phyloP scores from a whole-genome alignment of 371 early-diverging fungal genomes.

The Mucor piriformis region DNA sequence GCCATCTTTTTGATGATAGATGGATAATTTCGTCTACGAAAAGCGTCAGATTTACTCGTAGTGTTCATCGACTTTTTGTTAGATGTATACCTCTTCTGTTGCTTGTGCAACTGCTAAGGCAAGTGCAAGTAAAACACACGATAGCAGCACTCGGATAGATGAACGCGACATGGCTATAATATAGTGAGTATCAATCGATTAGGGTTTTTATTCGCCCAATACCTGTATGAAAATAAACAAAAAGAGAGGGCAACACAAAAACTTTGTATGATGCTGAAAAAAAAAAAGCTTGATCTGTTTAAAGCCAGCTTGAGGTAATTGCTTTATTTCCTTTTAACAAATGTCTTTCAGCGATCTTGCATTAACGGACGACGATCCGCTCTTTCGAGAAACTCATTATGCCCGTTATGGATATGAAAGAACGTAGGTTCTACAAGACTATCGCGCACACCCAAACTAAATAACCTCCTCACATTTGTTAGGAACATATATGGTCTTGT shows the following conservation, averaged over 20 bases:
- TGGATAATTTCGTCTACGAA: neutral
- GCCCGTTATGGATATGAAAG: constrained; percentile 51
- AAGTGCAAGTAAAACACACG: neutral
- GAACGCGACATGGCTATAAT: constrained; percentile 15
- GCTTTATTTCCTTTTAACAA: neutral
- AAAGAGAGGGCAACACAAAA: too few species aligned
- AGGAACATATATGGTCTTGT: constrained; percentile 54
- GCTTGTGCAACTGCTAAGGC: constrained; percentile 1
- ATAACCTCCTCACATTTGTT: too few species aligned
- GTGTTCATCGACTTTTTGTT: neutral
- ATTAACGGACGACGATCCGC: constrained; percentile 29
- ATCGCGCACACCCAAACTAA: too few species aligned
- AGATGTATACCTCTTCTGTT: neutral
- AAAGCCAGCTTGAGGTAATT: too few species aligned
- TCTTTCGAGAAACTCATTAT: constrained; percentile 53
- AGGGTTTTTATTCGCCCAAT: too few species aligned
- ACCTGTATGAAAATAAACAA: too few species aligned
- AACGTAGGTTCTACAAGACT: constrained; percentile 48
- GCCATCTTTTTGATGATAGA: constrained; percentile 30
- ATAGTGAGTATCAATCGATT: too few species aligned
- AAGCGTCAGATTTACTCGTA: neutral
- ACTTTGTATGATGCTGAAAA: too few species aligned
- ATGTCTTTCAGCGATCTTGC: constrained; percentile 23
- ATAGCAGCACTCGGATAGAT: neutral
- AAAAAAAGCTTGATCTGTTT: too few species aligned